Conservation (phyloP, 495 filamentous ascomycete genomes). For the Neurospora sp. region DNA sequence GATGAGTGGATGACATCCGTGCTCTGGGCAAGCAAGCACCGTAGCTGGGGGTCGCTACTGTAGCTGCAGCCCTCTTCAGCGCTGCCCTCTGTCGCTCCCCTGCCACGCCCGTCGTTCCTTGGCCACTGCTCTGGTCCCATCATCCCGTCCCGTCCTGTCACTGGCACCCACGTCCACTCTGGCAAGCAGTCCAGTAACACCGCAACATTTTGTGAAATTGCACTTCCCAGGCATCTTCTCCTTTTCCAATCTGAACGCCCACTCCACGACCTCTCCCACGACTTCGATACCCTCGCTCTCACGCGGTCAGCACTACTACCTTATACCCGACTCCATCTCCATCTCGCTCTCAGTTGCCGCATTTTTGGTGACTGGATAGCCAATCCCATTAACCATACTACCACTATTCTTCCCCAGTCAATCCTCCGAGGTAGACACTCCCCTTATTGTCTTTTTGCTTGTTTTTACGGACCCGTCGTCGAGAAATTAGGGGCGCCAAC, state of each 20-base stretch:
- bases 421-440: constrained; percentile 11
- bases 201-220: constrained; percentile 32
- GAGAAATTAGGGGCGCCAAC: constrained; percentile 1
- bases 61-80: not conserved
- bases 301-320: constrained; percentile 8
- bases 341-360: constrained; percentile 1
- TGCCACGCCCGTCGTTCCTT: not conserved
- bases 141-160: not conserved
- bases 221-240: constrained; percentile 24
- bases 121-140: not conserved
- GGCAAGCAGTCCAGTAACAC: constrained; percentile 11
- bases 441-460: constrained; percentile 5
- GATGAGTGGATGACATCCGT: not conserved
- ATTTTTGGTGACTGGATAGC: constrained; percentile 20
- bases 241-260: constrained; percentile 17
- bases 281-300: constrained; percentile 12
- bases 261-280: constrained; percentile 1
- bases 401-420: constrained; percentile 9
- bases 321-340: not conserved
- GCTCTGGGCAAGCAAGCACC: not conserved
- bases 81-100: not conserved
- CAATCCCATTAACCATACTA: constrained; percentile 12
- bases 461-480: not conserved
- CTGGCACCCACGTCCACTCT: constrained; percentile 1
- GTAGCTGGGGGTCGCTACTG: not conserved